These are phyloP conservation scores for Pulveroboletus sp. DNA, from an alignment of 768 basidiomycete species.

Conservation along the genomic window DNA sequence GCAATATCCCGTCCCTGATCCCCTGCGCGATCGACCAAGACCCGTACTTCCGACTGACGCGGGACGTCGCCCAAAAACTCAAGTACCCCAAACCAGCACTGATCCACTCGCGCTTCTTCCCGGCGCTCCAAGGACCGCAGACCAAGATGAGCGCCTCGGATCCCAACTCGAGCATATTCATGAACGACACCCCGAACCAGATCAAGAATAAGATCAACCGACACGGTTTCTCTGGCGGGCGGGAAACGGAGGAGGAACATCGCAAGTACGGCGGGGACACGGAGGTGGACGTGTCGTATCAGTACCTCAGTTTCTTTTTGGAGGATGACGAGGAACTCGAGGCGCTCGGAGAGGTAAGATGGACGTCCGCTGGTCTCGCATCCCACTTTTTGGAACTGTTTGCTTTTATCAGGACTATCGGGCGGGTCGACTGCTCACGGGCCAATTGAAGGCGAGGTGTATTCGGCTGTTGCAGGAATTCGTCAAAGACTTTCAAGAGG, in stretches of 20 bases:
- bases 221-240: constrained; percentile 94
- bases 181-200: constrained; percentile 88
- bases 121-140: constrained; percentile 94
- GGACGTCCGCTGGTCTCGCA: not conserved
- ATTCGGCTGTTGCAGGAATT: constrained; percentile 80
- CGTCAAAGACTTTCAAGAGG: constrained; percentile 83
- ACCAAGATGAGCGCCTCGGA: constrained; percentile 99
- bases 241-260: constrained; percentile 96
- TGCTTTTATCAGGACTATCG: constrained; percentile 73
- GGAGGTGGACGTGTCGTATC: constrained; percentile 93
- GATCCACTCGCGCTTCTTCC: constrained; percentile 96
- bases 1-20: constrained; percentile 88
- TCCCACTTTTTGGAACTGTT: not conserved
- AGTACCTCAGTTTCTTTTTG: constrained; percentile 92
- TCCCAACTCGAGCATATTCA: constrained; percentile 89
- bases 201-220: constrained; percentile 98
- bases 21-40: constrained; percentile 99
- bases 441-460: constrained; percentile 86
- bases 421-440: constrained; percentile 80
- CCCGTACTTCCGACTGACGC: constrained; percentile 95
- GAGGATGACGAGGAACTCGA: constrained; percentile 91
- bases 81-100: constrained; percentile 94
- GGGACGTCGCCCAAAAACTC: constrained; percentile 90
- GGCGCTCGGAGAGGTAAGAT: constrained; percentile 62
- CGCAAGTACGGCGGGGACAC: constrained; percentile 82